Base-by-base conservation (phyloP, 495 filamentous ascomycete genomes). In the Clavariopsis aquatica region DNA sequence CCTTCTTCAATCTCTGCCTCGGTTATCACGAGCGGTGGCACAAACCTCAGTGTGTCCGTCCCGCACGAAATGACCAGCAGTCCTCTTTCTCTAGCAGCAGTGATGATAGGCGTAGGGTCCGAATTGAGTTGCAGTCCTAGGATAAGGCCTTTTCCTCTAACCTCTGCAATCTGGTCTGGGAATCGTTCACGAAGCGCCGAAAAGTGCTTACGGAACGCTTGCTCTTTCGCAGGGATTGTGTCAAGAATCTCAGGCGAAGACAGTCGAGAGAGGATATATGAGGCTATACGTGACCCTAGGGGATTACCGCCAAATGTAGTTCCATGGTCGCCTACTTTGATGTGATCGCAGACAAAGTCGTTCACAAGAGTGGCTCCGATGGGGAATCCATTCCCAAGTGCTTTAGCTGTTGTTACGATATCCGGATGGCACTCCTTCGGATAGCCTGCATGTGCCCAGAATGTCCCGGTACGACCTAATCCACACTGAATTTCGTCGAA, bases 401-500 rank as follows among this genome's bases (percentile, higher is more conserved):
- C 94, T 78, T 98, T 98, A 60, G 94, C 94, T 13, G 87, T 90
- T 8, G 93, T 97, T 60, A 98, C 72, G 70, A 98, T 89, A 73
- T 98, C 95, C 19, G 94, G 94, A 72, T 98, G 95, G 1, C 90
- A 90, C 56, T 88, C 87, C 64, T 79, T 76, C 1, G 91, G 89
- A 27, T 95, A 82, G 10, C 70, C 79, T 7, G 78, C 72, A 70
- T 98, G 94, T 0, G 94, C 95, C 94, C 94, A 98, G 70, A 98
- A 79, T 26, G 78, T 77, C 26, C 94, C 94, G 0, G 95, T 97
- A 26, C 94, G 86, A 22, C 86, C 86, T 6, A 98, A 80, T 31
- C 94, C 94, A 72, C 91, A 96, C 78, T 98, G 92, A 68, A 98
- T 98, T 80, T 98, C 94, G 65, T 98, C 94, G 77, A 91, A 96